Base-by-base conservation (phyloP, 768 basidiomycete genomes). In the Rhodotorula kratochvilovae region DNA sequence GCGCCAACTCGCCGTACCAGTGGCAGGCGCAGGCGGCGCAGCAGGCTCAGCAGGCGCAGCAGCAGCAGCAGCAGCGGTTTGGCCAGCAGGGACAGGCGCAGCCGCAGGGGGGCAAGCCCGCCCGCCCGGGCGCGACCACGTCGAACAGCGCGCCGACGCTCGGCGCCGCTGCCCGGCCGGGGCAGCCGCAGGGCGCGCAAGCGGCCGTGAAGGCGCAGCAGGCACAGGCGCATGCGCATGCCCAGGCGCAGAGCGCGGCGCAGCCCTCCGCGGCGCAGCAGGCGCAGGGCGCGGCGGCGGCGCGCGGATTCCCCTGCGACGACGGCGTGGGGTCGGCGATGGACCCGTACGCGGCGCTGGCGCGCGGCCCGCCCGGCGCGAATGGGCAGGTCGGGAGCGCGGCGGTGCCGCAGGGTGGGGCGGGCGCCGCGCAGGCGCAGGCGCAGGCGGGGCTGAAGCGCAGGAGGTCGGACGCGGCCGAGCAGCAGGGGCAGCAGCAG, bases 11-110 rank as follows among this genome's bases (percentile, higher is more conserved):
- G 29, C 48, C 58, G 57, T 51, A 23, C 27, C 39, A 36, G 61
- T 36, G n/a, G 31, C 62, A 64, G 56, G 33, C 43, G 19, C 61
- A 58, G 27, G 35, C 53, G 21, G 54, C 61, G 5, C 61, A 62
- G 46, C 61, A 63, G 61, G 46, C 61, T 0, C 45, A 48, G 33
- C 60, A 61, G 46, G 45, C 31, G 23, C 60, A 33, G 59, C 19
- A 11, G 17, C 42, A 61, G 31, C 59, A 43, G 43, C 36, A 59
- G n/a, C 39, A 48, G 31, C 57, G 29, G 2, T n/a, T 42, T 8
- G 57, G 57, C 11, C 57, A 58, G 36, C 11, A 6, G 33, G 12
- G 4, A 1, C 31, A 56, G 33, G 6, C 33, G 29, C 31, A 33
- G 55, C 21, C 25, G 3, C 35, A 36, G 35, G 33, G n/a, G 56